Evolutionary conservation across 2,329 filamentous ascomycete species (phyloP).

Genomic region (Diaporthe helianthi): DNA sequence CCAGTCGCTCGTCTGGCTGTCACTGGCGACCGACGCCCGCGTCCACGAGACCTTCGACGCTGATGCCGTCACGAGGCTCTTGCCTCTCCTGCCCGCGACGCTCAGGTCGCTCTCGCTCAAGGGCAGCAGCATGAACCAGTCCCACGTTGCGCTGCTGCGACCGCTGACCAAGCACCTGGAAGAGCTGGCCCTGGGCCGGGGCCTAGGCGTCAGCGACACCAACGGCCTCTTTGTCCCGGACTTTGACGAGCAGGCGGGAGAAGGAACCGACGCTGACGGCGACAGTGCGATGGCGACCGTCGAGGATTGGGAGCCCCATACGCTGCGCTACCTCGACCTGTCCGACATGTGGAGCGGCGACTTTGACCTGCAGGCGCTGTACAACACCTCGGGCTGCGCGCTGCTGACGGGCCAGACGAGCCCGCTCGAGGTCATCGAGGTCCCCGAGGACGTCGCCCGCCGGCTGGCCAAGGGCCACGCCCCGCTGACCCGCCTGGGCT

Average conservation of each 20-base stretch:
- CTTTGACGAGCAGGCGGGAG: slow-evolving; percentile 38
- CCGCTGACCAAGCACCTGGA: slow-evolving; percentile 76
- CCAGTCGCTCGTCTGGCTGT: slow-evolving; percentile 71
- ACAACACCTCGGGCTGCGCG: slow-evolving; percentile 55
- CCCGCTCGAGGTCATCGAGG: slow-evolving; percentile 79
- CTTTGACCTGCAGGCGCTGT: slow-evolving; percentile 63
- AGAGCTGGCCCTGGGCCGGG: slow-evolving; percentile 76
- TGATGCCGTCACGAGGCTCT: slow-evolving; percentile 68
- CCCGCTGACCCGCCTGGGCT: slow-evolving; percentile 68
- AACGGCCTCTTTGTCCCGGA: slow-evolving; percentile 67
- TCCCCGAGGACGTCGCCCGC: slow-evolving; percentile 72
- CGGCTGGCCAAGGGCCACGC: slow-evolving; percentile 68
- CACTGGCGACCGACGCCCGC: slow-evolving; percentile 74
- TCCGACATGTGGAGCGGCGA: slow-evolving; percentile 72
- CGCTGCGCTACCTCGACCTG: slow-evolving; percentile 78
- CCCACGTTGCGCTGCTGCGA: slow-evolving; percentile 69
- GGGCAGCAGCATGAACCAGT: slow-evolving; percentile 72
- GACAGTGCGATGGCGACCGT: slow-evolving; percentile 32
- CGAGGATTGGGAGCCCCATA: slow-evolving; percentile 60
- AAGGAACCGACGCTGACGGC: slow-evolving; percentile 27
- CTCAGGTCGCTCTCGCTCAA: slow-evolving; percentile 79
- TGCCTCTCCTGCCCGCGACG: slow-evolving; percentile 70
- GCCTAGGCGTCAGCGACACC: slow-evolving; percentile 70
- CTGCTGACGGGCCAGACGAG: slow-evolving; percentile 66
- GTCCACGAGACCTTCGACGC: slow-evolving; percentile 75